Percentiles rank a stretch among this genome's conserved stretches.
These are phyloP conservation scores for Gentiana macrophylla DNA, from an alignment of 257 asterid genomes.

Conservation along the genomic window DNA sequence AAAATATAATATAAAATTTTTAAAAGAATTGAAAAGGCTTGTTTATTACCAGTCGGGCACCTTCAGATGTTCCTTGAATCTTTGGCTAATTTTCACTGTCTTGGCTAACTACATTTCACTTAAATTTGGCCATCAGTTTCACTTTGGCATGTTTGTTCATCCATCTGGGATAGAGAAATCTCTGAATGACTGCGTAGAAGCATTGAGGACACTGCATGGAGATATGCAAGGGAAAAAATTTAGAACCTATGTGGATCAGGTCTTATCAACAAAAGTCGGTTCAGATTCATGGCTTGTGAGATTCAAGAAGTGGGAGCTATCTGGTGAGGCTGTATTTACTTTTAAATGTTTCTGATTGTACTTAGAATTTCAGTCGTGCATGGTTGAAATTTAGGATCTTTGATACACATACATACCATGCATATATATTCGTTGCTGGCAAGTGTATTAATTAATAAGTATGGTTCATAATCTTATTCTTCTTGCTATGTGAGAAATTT, in stretches of 20 bases:
- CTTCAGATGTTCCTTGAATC: background rate
- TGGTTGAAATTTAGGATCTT: too few species aligned
- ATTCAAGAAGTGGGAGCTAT: conserved; percentile 86
- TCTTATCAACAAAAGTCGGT: conserved; percentile 50
- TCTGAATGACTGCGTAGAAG: conserved; percentile 45
- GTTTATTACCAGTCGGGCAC: background rate
- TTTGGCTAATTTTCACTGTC: too few species aligned
- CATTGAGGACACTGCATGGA: conserved; percentile 41
- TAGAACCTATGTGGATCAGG: conserved; percentile 90
- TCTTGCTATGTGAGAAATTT: too few species aligned
- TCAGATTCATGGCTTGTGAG: conserved; percentile 74
- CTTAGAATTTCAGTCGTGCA: too few species aligned
- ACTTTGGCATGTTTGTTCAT: conserved; percentile 49
- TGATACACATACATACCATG: too few species aligned
- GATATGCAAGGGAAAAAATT: conserved; percentile 63
- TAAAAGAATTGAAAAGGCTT: too few species aligned
- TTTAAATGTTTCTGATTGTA: background rate
- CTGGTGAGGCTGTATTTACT: conserved; percentile 40
- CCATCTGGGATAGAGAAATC: conserved; percentile 70
- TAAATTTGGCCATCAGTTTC: conserved; percentile 35
- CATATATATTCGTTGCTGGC: too few species aligned
- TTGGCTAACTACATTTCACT: too few species aligned
- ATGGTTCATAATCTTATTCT: too few species aligned
- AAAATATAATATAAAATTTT: too few species aligned
- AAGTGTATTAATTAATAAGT: too few species aligned